A percentile compares a stretch with the other conserved stretches of the same genome.
These are phyloP conservation scores for Tephrocybe sp. DNA, from an alignment of 768 basidiomycete species.

Conservation along the genomic window DNA sequence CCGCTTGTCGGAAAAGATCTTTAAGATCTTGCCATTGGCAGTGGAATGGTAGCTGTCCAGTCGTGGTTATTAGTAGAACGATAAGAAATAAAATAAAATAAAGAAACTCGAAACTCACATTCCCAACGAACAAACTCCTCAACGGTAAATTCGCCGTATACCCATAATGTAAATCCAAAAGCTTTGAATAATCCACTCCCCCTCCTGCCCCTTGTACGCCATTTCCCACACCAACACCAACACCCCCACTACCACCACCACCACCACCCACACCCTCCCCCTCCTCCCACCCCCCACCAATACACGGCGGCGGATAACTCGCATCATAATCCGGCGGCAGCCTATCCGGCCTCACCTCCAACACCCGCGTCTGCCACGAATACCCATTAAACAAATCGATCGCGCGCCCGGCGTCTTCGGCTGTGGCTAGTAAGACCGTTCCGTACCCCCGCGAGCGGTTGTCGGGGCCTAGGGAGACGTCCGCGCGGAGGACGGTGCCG, in stretches of 20 bases:
- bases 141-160: slow-evolving; percentile 28
- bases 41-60: slow-evolving; percentile 90
- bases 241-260: too few species aligned
- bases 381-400: slow-evolving; percentile 97
- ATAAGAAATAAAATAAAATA: slow-evolving; percentile 13
- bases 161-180: slow-evolving; percentile 26
- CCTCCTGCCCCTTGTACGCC: too few species aligned
- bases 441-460: slow-evolving; percentile 93
- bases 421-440: slow-evolving; percentile 90
- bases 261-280: too few species aligned
- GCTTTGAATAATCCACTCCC: slow-evolving; percentile 21
- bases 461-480: slow-evolving; percentile 78
- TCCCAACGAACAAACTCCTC: slow-evolving; percentile 82
- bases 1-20: slow-evolving; percentile 90
- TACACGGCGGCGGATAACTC: slow-evolving; percentile 23
- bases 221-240: too few species aligned
- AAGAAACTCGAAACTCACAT: slow-evolving; percentile 51
- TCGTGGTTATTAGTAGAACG: too few species aligned
- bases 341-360: slow-evolving; percentile 90
- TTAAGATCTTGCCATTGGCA: slow-evolving; percentile 99
- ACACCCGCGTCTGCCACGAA: slow-evolving; percentile 90
- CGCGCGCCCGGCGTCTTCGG: slow-evolving; percentile 91
- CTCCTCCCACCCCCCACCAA: too few species aligned
- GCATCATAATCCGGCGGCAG: slow-evolving; percentile 63
- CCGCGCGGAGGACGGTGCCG: slow-evolving; percentile 82